Evolutionary conservation across 495 filamentous ascomycete species (phyloP).

Genomic region (Trichoderma parareesei): DNA sequence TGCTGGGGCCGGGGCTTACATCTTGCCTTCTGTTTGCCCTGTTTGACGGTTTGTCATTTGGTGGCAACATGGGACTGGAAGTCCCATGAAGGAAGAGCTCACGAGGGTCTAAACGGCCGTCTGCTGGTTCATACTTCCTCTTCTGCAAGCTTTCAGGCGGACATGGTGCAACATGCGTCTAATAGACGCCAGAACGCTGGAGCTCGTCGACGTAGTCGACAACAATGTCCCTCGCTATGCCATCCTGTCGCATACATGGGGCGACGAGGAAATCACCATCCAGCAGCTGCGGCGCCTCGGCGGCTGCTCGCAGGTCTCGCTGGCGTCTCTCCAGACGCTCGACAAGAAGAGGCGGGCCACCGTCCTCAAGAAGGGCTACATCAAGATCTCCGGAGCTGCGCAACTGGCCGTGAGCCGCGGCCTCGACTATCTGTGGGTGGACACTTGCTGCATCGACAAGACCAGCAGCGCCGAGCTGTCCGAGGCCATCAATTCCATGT

Average conservation of each 20-base stretch:
- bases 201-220: background rate
- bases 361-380: slow-evolving; percentile 14
- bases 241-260: slow-evolving; percentile 20
- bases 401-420: slow-evolving; percentile 14
- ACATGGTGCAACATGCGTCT: background rate
- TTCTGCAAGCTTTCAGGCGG: background rate
- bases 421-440: slow-evolving; percentile 28
- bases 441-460: slow-evolving; percentile 40
- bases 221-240: slow-evolving; percentile 12
- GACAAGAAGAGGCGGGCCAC: background rate
- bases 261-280: slow-evolving; percentile 19
- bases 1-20: background rate
- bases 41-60: too few relatives aligned
- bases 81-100: too few relatives aligned
- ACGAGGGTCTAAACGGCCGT: too few relatives aligned
- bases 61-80: too few relatives aligned
- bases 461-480: slow-evolving; percentile 34
- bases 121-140: background rate
- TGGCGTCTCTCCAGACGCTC: background rate
- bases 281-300: slow-evolving; percentile 12
- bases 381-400: slow-evolving; percentile 23
- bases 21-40: background rate
- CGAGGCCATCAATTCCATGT: slow-evolving; percentile 40
- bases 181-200: background rate
- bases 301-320: background rate